Evolutionary conservation across 148 eudicot genomes (phyloP).

Genomic region (Rhododendron ferrugineum): DNA sequence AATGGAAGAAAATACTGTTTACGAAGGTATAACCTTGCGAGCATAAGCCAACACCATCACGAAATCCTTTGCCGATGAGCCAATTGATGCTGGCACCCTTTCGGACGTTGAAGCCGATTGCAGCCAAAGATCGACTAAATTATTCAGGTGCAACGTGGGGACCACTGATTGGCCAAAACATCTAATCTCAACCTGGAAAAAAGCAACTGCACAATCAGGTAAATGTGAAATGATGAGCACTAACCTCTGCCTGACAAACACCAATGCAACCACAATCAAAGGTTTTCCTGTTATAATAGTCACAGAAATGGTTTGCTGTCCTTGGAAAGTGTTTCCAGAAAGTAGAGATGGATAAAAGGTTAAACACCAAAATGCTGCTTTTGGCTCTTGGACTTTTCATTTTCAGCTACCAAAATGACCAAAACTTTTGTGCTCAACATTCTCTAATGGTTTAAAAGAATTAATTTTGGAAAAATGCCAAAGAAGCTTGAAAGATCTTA

Average conservation of each 20-base stretch:
- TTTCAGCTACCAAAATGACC: background rate
- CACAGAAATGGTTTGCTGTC: background rate
- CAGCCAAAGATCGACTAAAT: slow-evolving; percentile 54
- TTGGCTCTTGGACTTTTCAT: background rate
- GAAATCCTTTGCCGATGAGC: slow-evolving; percentile 58
- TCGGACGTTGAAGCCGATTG: slow-evolving; percentile 28
- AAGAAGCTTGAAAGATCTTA: background rate
- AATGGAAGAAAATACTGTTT: background rate
- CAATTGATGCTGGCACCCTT: slow-evolving; percentile 34
- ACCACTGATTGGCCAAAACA: slow-evolving; percentile 46
- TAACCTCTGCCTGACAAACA: background rate
- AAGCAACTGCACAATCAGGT: background rate
- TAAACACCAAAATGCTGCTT: background rate
- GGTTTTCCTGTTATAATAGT: too few relatives aligned
- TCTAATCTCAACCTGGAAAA: slow-evolving; percentile 46
- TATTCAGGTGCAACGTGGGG: slow-evolving; percentile 43
- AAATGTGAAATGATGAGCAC: background rate
- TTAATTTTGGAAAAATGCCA: background rate
- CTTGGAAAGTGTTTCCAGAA: background rate
- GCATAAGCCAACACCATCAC: slow-evolving; percentile 60
- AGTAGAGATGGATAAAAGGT: too few relatives aligned
- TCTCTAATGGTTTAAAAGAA: background rate
- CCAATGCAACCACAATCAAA: background rate
- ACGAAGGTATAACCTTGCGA: slow-evolving; percentile 21
- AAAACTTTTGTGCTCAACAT: background rate